Evolutionary conservation across 164 flowering plant species (phyloP), one percentile per base, ranked within the genome.

Genomic region (Kalanchoe fedtschenkoi): DNA sequence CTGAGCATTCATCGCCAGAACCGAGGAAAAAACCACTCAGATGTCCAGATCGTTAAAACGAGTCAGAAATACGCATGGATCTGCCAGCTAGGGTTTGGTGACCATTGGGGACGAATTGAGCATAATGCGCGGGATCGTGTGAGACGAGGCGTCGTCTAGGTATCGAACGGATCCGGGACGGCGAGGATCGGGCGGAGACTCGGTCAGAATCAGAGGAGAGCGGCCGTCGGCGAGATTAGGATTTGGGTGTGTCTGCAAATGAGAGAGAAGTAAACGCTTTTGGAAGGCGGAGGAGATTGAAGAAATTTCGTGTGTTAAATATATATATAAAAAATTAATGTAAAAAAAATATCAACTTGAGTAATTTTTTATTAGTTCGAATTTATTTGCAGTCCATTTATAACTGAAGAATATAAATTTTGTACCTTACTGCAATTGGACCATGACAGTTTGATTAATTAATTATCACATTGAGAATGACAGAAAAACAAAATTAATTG

Each of bases 201-300:
- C 1, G 53, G 22, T 19, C 10, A 10, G 53, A 44, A 44, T 19
- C 24, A 1, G 53, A n/a, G 53, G 53, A 9, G 24, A 44, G 22
- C 4, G 21, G 53, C 4, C 10, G 28, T 1, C 13, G 29, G 28
- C n/a, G 54, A 22, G 24, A n/a, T 43, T 43, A 24, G 24, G 51
- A 21, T 19, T 47, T 22, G 22, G 54, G 54, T 2, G 29, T 22
- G 6, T 4, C 29, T 47, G 54, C 26, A 47, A 22, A 47, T 22
- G 54, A 47, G 28, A 47, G 54, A 47, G 54, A 47, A 47, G 54
- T 47, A 47, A 47, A 47, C 54, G 54, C 54, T 22, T 6, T 22
- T 2, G 39, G 39, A 9, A 8, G 39, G 13, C 13, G 54, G 10
- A 22, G 54, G 54, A n/a, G 10, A 44, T 16, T 5, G 22, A 19